Evolutionary conservation across 352 stramenopile genomes (phyloP).

Genomic region (Lagenidium sp.): DNA sequence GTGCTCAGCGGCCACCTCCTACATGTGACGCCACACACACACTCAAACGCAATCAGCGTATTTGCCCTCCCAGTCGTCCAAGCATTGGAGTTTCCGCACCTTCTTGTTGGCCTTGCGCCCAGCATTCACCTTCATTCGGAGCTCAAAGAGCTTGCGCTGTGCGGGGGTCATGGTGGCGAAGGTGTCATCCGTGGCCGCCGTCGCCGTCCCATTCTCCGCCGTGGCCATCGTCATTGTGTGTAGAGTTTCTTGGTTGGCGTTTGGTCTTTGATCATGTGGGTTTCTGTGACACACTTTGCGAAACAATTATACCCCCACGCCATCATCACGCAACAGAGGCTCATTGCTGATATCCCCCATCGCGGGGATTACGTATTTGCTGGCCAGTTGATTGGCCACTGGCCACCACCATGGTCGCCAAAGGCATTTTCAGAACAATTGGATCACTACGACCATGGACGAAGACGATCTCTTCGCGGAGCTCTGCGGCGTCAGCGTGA

Average conservation of each 20-base stretch:
- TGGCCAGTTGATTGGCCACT: not conserved
- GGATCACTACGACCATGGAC: conserved; percentile 18
- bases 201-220: no score
- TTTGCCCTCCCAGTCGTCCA: not conserved
- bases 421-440: not conserved
- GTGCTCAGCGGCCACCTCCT: conserved; percentile 68
- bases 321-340: no score
- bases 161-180: conserved; percentile 59
- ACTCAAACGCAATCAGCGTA: not conserved
- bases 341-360: not conserved
- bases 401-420: not conserved
- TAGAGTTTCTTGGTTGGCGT: no score
- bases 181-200: conserved; percentile 26
- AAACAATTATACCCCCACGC: no score
- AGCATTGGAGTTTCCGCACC: conserved; percentile 18
- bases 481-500: conserved; percentile 42
- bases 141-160: conserved; percentile 76
- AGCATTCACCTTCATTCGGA: conserved; percentile 82
- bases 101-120: conserved; percentile 74
- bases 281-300: no score
- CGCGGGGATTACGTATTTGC: not conserved
- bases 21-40: not conserved
- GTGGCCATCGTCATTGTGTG: conserved; percentile 4
- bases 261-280: no score
- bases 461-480: conserved; percentile 49